Base-by-base conservation (phyloP, 1,284 basidiomycete species). In the Malassezia slooffiae region DNA sequence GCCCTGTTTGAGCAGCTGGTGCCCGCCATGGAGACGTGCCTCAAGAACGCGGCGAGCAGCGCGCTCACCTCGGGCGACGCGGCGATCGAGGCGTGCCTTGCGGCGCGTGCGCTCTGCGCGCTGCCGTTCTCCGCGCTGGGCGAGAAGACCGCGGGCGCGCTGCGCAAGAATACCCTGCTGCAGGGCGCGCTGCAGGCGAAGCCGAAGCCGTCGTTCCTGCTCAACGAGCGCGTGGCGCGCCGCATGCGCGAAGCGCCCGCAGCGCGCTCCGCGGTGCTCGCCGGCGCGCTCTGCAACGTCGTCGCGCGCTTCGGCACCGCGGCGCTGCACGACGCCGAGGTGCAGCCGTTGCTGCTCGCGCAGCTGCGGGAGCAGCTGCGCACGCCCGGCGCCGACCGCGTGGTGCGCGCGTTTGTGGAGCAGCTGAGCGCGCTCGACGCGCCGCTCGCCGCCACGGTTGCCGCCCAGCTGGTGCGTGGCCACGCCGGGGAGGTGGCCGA, bases 171-270 rank as follows among this genome's bases (percentile, higher is more conserved):
- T 17, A 54, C 50, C 13, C 47, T 45, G 6, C 38, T 58, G 17
- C 45, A 56, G 19, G 45, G 44, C 16, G 50, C 42, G 15, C 26
- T 60, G 11, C 43, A 49, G 8, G 41, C 48, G 21, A 43, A 44
- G 8, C 51, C 56, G 17, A 69, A 67, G 45, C 57, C 60, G 15
- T 65, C 65, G 32, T 69, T 69, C 52, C 55, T 69, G 10, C 47
- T 69, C 9, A 50, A 48, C 19, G 65, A 64, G 21, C 61, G 62
- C 48, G 58, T 69, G 29, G 52, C 50, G 38, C 60, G 60, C 21
- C 62, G 60, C 40, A 47, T 62, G 22, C 37, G 53, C 12, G 50
- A 55, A 11, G 58, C 57, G 23, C 38, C 60, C 6, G 16, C 19
- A 9, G 3, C 19, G 8, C 19, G 24, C 24, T 12, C 21, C 3